These are phyloP conservation scores for Xerocomellus amylosporus DNA, from an alignment of 768 basidiomycete species.

Conservation along the genomic window DNA sequence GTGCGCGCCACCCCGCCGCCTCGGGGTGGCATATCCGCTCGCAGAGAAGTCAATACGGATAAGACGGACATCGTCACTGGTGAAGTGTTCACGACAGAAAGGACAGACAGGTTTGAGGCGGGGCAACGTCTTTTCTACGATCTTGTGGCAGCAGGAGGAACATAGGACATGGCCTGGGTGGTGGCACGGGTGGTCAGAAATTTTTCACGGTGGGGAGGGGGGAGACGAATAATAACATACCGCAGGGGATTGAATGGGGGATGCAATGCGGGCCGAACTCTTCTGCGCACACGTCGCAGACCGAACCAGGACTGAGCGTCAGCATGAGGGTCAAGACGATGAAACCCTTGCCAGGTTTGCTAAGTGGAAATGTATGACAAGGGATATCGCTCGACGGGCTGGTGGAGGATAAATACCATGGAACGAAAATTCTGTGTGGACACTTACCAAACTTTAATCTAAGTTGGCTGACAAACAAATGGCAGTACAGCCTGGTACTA, in stretches of 20 bases:
- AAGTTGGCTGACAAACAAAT: slow-evolving; percentile 32
- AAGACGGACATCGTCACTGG: slow-evolving; percentile 61
- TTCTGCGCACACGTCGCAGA: slow-evolving; percentile 89
- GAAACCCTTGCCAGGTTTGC: slow-evolving; percentile 39
- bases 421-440: slow-evolving; percentile 34
- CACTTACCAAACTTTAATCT: slow-evolving; percentile 31
- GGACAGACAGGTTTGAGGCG: slow-evolving; percentile 75
- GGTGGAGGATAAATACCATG: slow-evolving; percentile 50
- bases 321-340: slow-evolving; percentile 58
- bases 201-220: slow-evolving; percentile 15
- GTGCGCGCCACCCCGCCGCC: slow-evolving; percentile 50
- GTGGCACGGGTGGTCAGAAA: slow-evolving; percentile 18
- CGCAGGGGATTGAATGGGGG: slow-evolving; percentile 81
- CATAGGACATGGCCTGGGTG: slow-evolving; percentile 75
- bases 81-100: slow-evolving; percentile 79
- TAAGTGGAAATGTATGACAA: slow-evolving; percentile 40
- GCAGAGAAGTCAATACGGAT: slow-evolving; percentile 76
- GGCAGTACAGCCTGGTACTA: slow-evolving; percentile 13
- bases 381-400: slow-evolving; percentile 43
- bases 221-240: slow-evolving; percentile 38
- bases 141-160: slow-evolving; percentile 71
- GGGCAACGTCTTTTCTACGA: slow-evolving; percentile 75
- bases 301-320: slow-evolving; percentile 76
- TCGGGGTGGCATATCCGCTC: slow-evolving; percentile 67
- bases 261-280: slow-evolving; percentile 72